Conservation (phyloP, 768 basidiomycete species). For the Suillus lakei region DNA sequence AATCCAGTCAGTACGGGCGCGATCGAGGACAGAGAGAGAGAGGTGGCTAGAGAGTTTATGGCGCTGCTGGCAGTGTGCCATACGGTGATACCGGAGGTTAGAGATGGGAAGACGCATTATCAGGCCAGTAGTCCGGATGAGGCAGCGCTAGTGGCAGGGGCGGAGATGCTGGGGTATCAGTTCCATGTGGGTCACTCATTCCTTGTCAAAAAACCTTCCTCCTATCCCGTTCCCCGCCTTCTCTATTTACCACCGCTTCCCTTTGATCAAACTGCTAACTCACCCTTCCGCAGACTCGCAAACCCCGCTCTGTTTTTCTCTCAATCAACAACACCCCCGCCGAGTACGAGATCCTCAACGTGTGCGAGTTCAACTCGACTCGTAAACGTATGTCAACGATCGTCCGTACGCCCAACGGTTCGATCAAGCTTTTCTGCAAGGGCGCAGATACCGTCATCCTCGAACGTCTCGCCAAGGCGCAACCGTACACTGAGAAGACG, state of each 20-base stretch:
- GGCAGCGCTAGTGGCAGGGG: conserved; percentile 93
- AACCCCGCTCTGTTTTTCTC: conserved; percentile 94
- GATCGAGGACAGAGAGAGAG: conserved; percentile 41
- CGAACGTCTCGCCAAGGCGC: conserved; percentile 86
- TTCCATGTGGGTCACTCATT: conserved; percentile 75
- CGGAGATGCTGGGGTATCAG: conserved; percentile 88
- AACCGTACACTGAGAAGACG: conserved; percentile 86
- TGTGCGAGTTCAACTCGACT: conserved; percentile 99
- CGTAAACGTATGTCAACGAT: conserved; percentile 98
- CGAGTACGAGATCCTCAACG: conserved; percentile 92
- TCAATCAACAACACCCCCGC: conserved; percentile 70
- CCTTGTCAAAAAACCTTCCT: background rate
- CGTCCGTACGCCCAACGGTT: conserved; percentile 84
- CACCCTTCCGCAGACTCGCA: conserved; percentile 68
- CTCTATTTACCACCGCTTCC: background rate
- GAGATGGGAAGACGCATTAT: conserved; percentile 87
- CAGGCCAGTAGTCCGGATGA: conserved; percentile 99
- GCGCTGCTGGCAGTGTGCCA: conserved; percentile 93
- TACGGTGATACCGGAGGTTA: conserved; percentile 95
- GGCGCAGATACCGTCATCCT: conserved; percentile 98
- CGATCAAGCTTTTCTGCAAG: conserved; percentile 94
- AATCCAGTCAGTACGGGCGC: conserved; percentile 31
- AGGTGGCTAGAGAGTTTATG: conserved; percentile 72
- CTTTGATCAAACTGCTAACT: background rate
- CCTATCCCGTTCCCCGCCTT: background rate